A percentile compares a stretch with the other conserved stretches of the same genome.
Evolutionary conservation across 257 asterid genomes (phyloP).

Genomic region (Avicennia marina): DNA sequence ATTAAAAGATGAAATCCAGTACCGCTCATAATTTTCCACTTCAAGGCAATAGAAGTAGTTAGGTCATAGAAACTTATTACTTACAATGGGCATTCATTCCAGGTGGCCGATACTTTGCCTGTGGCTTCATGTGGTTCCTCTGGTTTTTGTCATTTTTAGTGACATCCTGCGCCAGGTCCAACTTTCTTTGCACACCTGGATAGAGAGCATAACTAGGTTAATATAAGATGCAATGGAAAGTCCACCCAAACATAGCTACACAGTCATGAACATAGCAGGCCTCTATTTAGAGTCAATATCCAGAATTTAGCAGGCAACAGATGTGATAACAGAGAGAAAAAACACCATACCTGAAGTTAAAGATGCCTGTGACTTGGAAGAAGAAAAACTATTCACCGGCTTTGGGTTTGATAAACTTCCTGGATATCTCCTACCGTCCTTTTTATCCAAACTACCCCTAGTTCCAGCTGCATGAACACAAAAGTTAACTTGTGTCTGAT

Average conservation of each 20-base stretch:
- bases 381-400: slow-evolving; percentile 36
- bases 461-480: slow-evolving; percentile 32
- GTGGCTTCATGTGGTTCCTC: slow-evolving; percentile 44
- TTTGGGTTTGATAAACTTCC: slow-evolving; percentile 40
- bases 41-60: too few relatives aligned
- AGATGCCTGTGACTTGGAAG: slow-evolving; percentile 44
- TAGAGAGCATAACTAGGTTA: slow-evolving; percentile 16
- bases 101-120: slow-evolving; percentile 71
- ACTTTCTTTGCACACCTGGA: slow-evolving; percentile 80
- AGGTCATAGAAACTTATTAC: slow-evolving; percentile 2
- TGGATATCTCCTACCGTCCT: slow-evolving; percentile 36
- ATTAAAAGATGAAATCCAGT: background rate
- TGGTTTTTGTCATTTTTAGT: slow-evolving; percentile 32
- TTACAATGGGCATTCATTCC: slow-evolving; percentile 57
- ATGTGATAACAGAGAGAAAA: background rate
- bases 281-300: too few relatives aligned
- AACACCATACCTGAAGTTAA: slow-evolving; percentile 43
- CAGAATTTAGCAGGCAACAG: too few relatives aligned
- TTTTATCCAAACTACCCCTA: slow-evolving; percentile 39
- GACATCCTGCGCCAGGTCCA: slow-evolving; percentile 54
- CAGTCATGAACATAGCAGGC: background rate
- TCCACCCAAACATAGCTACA: background rate
- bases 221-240: slow-evolving; percentile 1
- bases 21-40: background rate
- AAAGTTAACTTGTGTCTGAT: background rate